Evolutionary conservation across 331 rosid species (phyloP).

Genomic region (Quercus tomentella): DNA sequence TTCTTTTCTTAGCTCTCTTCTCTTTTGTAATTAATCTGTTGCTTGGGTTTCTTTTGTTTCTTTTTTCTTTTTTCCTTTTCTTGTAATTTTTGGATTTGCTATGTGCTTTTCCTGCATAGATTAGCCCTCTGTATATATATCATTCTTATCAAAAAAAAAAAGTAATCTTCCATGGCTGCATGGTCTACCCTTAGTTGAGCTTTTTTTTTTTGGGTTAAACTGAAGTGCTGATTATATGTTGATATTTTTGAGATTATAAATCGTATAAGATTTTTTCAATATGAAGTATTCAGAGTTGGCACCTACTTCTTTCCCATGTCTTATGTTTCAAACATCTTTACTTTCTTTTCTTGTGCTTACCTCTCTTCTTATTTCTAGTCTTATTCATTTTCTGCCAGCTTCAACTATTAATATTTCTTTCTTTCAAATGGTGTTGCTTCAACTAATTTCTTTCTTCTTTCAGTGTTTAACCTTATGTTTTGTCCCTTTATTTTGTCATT

Average conservation of each 20-base stretch:
- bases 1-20: no score
- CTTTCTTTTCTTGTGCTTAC: background rate
- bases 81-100: no score
- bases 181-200: background rate
- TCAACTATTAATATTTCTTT: background rate
- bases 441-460: background rate
- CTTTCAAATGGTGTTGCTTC: background rate
- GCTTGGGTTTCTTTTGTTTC: no score
- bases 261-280: background rate
- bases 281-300: no score
- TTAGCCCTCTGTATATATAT: no score
- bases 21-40: no score
- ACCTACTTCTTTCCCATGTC: background rate
- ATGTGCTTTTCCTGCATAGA: no score
- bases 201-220: background rate
- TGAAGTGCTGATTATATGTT: background rate
- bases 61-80: no score
- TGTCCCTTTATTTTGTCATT: background rate
- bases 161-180: background rate
- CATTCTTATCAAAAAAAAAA: no score
- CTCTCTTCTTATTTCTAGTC: background rate
- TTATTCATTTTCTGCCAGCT: background rate
- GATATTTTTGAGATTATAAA: background rate
- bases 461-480: slow-evolving; percentile 4
- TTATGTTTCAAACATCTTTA: background rate